A percentile compares a stretch with the other conserved stretches of the same genome.
Conservation (phyloP, 2,329 filamentous ascomycete species). For the Elsinoe arachidis region DNA sequence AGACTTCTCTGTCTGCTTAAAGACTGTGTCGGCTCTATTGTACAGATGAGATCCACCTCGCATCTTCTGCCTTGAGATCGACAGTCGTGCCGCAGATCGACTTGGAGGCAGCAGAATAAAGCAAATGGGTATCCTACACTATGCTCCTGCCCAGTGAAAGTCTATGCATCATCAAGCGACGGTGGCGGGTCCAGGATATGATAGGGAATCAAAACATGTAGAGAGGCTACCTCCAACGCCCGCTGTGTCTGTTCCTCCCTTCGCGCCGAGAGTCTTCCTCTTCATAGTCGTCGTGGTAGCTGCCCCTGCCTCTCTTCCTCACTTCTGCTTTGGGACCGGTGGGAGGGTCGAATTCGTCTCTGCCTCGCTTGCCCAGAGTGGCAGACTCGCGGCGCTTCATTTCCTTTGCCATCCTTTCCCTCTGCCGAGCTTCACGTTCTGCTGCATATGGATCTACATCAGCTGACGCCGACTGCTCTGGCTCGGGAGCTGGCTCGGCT, state of each 20-base stretch:
- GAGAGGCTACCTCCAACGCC: slow-evolving; percentile 25
- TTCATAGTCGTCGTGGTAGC: slow-evolving; percentile 38
- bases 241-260: slow-evolving; percentile 47
- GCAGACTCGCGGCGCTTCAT: slow-evolving; percentile 51
- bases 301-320: slow-evolving; percentile 40
- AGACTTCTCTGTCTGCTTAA: no score
- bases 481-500: neutral
- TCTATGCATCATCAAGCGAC: neutral
- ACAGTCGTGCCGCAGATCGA: neutral
- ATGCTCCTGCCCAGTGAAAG: neutral
- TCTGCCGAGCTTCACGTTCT: slow-evolving; percentile 25
- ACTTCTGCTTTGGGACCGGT: slow-evolving; percentile 42
- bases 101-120: neutral
- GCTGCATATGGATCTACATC: slow-evolving; percentile 26
- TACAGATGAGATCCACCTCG: no score
- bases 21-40: neutral
- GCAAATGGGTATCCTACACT: neutral
- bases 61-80: neutral
- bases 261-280: slow-evolving; percentile 26
- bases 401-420: slow-evolving; percentile 54
- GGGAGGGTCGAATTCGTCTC: slow-evolving; percentile 28
- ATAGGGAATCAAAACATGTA: neutral
- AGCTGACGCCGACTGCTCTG: slow-evolving; percentile 14
- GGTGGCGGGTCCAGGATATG: neutral
- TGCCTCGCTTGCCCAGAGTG: slow-evolving; percentile 32